Percentiles rank a stretch among this genome's conserved stretches.
These are phyloP conservation scores for Aspergillus viridinutans DNA, from an alignment of 2,329 filamentous ascomycete genomes.

Conservation along the genomic window DNA sequence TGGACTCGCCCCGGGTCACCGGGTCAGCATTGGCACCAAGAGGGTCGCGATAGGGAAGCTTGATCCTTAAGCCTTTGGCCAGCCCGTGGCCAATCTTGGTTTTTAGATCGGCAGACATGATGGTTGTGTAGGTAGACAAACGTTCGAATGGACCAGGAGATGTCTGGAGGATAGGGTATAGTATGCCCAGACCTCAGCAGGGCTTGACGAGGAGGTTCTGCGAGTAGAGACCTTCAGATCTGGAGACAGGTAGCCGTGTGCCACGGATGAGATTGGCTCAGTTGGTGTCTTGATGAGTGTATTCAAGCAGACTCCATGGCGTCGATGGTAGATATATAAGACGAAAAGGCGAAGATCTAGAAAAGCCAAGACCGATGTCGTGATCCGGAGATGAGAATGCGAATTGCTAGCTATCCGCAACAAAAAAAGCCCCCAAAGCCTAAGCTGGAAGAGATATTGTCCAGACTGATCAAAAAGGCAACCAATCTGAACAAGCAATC, in stretches of 20 bases:
- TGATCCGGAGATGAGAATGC: constrained; percentile 22
- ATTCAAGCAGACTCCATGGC: constrained; percentile 11
- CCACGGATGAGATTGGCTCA: background rate
- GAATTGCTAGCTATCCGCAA: constrained; percentile 15
- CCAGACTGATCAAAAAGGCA: background rate
- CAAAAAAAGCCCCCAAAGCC: constrained; percentile 1
- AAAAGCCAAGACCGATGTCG: constrained; percentile 25
- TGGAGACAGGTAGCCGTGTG: background rate
- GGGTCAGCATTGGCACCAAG: constrained; percentile 53
- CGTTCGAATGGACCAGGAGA: background rate
- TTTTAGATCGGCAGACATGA: constrained; percentile 31
- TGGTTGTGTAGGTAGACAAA: constrained; percentile 5
- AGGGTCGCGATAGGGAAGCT: constrained; percentile 64
- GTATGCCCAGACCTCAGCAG: background rate
- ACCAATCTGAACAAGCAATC: background rate
- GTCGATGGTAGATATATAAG: constrained; percentile 5
- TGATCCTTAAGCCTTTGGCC: constrained; percentile 78
- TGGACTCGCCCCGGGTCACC: constrained; percentile 72
- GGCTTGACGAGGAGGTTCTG: background rate
- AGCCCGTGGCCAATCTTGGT: constrained; percentile 66
- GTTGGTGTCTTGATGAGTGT: background rate
- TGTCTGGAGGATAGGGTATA: background rate
- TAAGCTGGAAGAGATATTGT: constrained; percentile 1
- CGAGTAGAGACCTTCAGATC: background rate
- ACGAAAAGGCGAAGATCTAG: constrained; percentile 10